Conservation (phyloP, 495 filamentous ascomycete species). For the Talaromyces adpressus region DNA sequence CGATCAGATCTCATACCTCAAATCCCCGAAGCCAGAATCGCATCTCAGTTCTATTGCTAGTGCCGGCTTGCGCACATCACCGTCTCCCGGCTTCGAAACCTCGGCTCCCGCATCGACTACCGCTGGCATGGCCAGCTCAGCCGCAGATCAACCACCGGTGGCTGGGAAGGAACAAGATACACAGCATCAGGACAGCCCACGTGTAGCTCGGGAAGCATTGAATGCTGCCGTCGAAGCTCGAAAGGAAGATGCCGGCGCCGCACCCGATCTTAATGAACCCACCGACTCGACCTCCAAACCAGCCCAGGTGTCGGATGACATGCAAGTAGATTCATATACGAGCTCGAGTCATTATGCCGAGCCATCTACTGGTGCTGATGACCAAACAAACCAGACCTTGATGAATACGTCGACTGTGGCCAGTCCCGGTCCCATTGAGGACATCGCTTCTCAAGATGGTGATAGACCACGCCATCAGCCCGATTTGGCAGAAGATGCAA, state of each 20-base stretch:
- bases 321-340: slow-evolving; percentile 37
- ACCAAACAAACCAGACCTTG: slow-evolving; percentile 21
- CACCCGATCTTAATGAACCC: neutral
- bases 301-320: slow-evolving; percentile 32
- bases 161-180: slow-evolving; percentile 28
- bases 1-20: slow-evolving; percentile 28
- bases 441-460: slow-evolving; percentile 35
- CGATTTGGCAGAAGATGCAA: slow-evolving; percentile 36
- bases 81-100: slow-evolving; percentile 15
- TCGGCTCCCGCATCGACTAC: neutral
- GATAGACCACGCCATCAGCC: slow-evolving; percentile 27
- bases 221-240: slow-evolving; percentile 16
- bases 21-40: slow-evolving; percentile 32
- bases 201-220: slow-evolving; percentile 38
- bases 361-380: slow-evolving; percentile 25
- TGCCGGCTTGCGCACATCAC: slow-evolving; percentile 38
- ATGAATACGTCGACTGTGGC: slow-evolving; percentile 39
- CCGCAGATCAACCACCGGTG: slow-evolving; percentile 26
- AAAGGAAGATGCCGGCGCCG: neutral
- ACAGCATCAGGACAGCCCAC: slow-evolving; percentile 26
- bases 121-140: slow-evolving; percentile 1
- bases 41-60: slow-evolving; percentile 40
- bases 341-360: slow-evolving; percentile 13
- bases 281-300: slow-evolving; percentile 17
- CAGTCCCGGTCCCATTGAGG: slow-evolving; percentile 41